phyloP scores from a whole-genome alignment of 225 moss, liverwort and hornwort species.

The Neckera pumila region DNA sequence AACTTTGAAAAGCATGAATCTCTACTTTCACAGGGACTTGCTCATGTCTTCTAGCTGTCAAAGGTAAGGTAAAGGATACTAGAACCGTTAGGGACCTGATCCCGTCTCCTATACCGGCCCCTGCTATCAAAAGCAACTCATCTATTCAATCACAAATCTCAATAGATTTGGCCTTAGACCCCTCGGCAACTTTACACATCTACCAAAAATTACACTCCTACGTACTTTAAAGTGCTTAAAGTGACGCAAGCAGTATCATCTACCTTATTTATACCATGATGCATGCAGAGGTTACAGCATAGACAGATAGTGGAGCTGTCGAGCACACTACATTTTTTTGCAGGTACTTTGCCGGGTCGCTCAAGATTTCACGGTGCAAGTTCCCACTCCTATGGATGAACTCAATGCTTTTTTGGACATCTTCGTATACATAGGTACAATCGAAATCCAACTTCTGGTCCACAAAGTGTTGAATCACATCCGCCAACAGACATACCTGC shows the following conservation, averaged over 20 bases:
- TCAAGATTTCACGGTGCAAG: slow-evolving; percentile 63
- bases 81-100: not conserved
- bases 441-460: slow-evolving; percentile 91
- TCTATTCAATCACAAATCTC: not conserved
- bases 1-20: not conserved
- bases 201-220: not conserved
- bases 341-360: slow-evolving; percentile 67
- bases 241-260: not conserved
- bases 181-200: not conserved
- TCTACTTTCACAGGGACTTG: not conserved
- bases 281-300: not conserved
- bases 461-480: slow-evolving; percentile 90
- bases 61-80: not conserved
- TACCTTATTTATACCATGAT: not conserved
- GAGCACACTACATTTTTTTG: slow-evolving; percentile 72
- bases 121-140: not conserved
- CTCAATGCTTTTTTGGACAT: slow-evolving; percentile 81
- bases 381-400: slow-evolving; percentile 75
- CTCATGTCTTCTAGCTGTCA: not conserved
- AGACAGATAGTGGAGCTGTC: not conserved
- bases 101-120: not conserved
- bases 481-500: slow-evolving; percentile 88
- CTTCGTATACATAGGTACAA: slow-evolving; percentile 81
- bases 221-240: not conserved
- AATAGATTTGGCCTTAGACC: not conserved